A percentile compares a stretch with the other conserved stretches of the same genome.
Evolutionary conservation across 75 land plant genomes (phyloP).

Genomic region (Picea sitchensis): DNA sequence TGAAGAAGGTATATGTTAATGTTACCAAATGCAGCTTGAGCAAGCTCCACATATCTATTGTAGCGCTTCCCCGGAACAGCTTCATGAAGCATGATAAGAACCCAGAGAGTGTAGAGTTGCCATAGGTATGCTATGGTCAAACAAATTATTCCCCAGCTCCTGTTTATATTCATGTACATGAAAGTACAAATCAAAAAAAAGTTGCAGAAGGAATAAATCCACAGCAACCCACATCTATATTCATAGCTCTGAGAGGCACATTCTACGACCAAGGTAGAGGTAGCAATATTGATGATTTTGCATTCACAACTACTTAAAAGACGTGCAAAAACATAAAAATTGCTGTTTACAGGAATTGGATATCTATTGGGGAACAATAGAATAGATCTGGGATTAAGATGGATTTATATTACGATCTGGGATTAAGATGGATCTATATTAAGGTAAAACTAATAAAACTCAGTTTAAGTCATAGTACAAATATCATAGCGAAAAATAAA

Average conservation of each 20-base stretch:
- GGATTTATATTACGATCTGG: no score
- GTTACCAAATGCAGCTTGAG: constrained; percentile 76
- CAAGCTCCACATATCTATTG: constrained; percentile 62
- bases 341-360: background rate
- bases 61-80: constrained; percentile 63
- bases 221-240: background rate
- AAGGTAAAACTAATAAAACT: no score
- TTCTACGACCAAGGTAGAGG: background rate
- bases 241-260: background rate
- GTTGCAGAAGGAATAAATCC: background rate
- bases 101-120: constrained; percentile 79
- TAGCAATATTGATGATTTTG: background rate
- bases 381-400: no score
- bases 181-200: background rate
- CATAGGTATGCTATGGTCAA: constrained; percentile 53
- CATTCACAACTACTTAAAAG: background rate
- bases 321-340: background rate
- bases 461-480: no score
- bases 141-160: constrained; percentile 67
- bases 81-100: constrained; percentile 71
- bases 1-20: no score
- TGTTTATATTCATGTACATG: constrained; percentile 15
- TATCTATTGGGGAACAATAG: no score
- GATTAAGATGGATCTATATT: no score
- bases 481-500: no score